Conservation (phyloP, 2,329 filamentous ascomycete genomes). For the Exophiala lecanii-corni region DNA sequence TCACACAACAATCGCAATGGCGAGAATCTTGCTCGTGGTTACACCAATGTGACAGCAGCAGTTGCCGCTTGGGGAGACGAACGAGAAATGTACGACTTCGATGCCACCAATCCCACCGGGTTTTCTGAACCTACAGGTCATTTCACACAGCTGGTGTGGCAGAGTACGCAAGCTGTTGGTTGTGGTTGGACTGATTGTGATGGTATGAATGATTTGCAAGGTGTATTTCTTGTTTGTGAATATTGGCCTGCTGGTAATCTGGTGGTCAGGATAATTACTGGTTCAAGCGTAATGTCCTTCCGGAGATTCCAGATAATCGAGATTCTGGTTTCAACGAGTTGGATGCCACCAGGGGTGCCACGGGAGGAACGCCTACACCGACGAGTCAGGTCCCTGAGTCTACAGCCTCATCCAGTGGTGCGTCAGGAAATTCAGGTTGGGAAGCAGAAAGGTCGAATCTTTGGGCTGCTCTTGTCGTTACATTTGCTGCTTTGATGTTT, state of each 20-base stretch:
- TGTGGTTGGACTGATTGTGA: conserved; percentile 47
- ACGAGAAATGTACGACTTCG: conserved; percentile 55
- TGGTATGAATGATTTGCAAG: conserved; percentile 34
- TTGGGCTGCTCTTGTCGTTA: conserved; percentile 14
- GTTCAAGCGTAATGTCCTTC: conserved; percentile 25
- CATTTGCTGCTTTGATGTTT: conserved; percentile 18
- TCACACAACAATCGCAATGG: conserved; percentile 50
- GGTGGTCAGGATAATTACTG: conserved; percentile 24
- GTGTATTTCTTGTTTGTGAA: conserved; percentile 66
- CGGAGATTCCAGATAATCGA: conserved; percentile 15
- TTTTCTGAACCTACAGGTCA: conserved; percentile 62
- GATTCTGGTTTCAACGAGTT: conserved; percentile 15
- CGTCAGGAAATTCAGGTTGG: conserved; percentile 5
- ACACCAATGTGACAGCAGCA: conserved; percentile 52
- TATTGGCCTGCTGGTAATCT: conserved; percentile 67
- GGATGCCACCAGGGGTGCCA: conserved; percentile 21
- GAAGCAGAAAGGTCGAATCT: conserved; percentile 11
- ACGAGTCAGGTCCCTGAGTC: conserved; percentile 1
- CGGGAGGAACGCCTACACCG: conserved; percentile 16
- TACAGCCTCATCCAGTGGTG: conserved; percentile 7
- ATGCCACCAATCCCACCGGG: conserved; percentile 33
- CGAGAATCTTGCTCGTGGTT: conserved; percentile 70
- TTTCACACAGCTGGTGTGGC: conserved; percentile 72
- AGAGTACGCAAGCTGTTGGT: conserved; percentile 55
- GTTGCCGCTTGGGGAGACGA: conserved; percentile 66